Evolutionary conservation across 805 yeast genomes (phyloP).

Genomic region (Teunomyces panamensis): DNA sequence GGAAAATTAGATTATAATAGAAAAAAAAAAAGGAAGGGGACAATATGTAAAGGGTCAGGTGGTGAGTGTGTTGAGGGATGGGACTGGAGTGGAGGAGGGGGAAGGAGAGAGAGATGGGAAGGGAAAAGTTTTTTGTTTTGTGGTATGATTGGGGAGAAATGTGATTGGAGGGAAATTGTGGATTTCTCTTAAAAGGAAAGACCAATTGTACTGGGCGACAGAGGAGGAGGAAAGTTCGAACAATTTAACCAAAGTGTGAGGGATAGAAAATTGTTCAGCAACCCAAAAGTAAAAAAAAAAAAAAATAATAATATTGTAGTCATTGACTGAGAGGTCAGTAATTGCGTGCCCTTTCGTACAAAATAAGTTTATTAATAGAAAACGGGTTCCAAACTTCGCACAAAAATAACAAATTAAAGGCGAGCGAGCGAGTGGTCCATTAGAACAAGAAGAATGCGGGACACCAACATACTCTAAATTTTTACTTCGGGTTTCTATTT

Average conservation of each 20-base stretch:
- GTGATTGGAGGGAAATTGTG: not conserved
- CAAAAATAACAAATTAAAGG: too few relatives aligned
- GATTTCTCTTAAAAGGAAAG: conserved; percentile 2
- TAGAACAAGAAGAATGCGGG: too few relatives aligned
- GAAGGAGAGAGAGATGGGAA: not conserved
- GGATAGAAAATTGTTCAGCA: conserved; percentile 2
- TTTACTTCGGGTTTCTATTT: too few relatives aligned
- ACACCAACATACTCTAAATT: too few relatives aligned
- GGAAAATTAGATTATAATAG: not conserved
- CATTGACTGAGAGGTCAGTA: not conserved
- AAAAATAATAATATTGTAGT: not conserved
- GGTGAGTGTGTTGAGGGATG: conserved; percentile 2
- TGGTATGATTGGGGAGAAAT: not conserved
- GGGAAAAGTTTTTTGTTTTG: not conserved
- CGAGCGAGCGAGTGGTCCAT: too few relatives aligned
- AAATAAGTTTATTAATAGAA: too few relatives aligned
- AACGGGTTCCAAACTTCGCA: too few relatives aligned
- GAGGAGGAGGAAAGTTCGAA: not conserved
- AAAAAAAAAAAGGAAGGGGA: not conserved
- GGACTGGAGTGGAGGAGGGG: not conserved
- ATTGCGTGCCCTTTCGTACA: not conserved
- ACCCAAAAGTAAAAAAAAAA: not conserved
- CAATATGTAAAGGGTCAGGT: not conserved
- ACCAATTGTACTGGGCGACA: not conserved
- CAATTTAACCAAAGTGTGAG: not conserved